phyloP scores from a whole-genome alignment of 305 asterid genomes.

The Solanum hybrid region DNA sequence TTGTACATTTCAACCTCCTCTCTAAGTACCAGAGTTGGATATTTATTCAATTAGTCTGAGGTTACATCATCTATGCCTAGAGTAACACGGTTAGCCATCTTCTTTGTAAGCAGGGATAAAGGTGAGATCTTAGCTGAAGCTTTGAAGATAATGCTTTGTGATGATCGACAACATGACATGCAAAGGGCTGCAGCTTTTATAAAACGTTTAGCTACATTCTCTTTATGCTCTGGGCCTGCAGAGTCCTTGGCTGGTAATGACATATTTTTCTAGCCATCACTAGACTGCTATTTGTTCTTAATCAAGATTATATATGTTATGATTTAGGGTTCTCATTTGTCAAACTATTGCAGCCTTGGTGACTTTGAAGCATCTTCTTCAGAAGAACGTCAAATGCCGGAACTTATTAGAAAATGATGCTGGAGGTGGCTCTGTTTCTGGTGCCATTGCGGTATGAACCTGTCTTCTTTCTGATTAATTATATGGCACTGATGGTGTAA shows the following conservation, averaged over 20 bases:
- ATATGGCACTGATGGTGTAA: not conserved
- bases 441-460: slow-evolving; percentile 67
- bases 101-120: slow-evolving; percentile 46
- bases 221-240: slow-evolving; percentile 68
- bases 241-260: slow-evolving; percentile 86
- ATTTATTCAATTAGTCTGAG: not conserved
- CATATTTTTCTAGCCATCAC: not conserved
- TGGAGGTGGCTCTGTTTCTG: slow-evolving; percentile 96
- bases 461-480: not conserved
- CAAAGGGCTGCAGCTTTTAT: slow-evolving; percentile 96
- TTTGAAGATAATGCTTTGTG: slow-evolving; percentile 82
- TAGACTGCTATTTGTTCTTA: not conserved
- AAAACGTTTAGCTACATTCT: slow-evolving; percentile 71
- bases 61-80: not conserved
- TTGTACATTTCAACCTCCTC: not conserved
- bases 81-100: not conserved
- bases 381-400: slow-evolving; percentile 77
- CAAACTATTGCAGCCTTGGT: slow-evolving; percentile 56
- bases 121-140: slow-evolving; percentile 91
- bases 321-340: not conserved
- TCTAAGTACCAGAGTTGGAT: not conserved
- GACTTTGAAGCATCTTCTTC: slow-evolving; percentile 77
- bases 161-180: slow-evolving; percentile 92
- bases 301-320: not conserved
- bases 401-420: slow-evolving; percentile 85